These are phyloP conservation scores for Pichia norvegensis DNA, from an alignment of 1,139 yeast genomes.

Conservation along the genomic window DNA sequence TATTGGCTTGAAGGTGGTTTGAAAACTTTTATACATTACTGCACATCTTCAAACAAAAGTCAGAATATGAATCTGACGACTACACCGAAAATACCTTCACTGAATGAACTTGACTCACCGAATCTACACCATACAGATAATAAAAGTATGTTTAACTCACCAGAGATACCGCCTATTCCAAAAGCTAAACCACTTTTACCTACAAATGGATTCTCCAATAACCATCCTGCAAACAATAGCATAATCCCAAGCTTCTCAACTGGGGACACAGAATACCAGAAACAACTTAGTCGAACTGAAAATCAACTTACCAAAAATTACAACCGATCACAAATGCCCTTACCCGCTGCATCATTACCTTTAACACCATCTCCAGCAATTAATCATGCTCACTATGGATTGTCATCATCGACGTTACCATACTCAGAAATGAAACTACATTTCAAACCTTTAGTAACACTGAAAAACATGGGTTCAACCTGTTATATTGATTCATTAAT, in stretches of 20 bases:
- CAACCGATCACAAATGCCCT: neutral
- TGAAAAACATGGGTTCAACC: conserved; percentile 79
- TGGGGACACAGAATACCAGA: neutral
- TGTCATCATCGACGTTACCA: neutral
- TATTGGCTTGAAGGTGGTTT: conserved; percentile 16
- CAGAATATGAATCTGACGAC: neutral
- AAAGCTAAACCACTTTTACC: neutral
- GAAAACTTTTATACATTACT: conserved; percentile 5
- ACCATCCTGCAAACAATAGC: neutral
- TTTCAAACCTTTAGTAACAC: conserved; percentile 36
- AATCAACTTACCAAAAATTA: neutral
- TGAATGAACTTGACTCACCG: neutral
- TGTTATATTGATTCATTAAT: conserved; percentile 90
- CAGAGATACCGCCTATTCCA: conserved; percentile 8
- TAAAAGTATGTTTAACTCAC: neutral
- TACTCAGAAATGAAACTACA: conserved; percentile 5
- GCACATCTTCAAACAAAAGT: neutral
- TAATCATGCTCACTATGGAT: neutral
- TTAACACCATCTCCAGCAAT: neutral
- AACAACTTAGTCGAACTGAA: neutral
- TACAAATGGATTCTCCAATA: neutral
- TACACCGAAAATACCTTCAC: neutral
- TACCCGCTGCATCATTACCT: neutral
- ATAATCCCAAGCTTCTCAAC: neutral
- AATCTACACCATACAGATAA: too few species aligned